A percentile compares a stretch with the other conserved stretches of the same genome.
Conservation (phyloP, 208 protist species). For the Trypanosomatidae sp. region DNA sequence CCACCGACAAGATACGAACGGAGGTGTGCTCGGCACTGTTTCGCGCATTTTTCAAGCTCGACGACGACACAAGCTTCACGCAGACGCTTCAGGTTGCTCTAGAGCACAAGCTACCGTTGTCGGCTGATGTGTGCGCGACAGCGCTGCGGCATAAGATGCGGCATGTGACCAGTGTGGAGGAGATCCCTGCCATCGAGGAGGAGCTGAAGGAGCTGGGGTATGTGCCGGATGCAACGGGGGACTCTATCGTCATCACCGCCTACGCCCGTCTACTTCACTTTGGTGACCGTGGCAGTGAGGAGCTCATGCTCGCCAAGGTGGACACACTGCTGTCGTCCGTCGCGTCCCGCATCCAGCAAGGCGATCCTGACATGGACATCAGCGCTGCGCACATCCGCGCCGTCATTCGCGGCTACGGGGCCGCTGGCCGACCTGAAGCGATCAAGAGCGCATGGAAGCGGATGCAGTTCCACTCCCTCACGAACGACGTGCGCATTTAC, state of each 20-base stretch:
- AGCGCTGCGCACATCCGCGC: constrained; percentile 80
- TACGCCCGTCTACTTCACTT: constrained; percentile 86
- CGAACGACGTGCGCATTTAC: constrained; percentile 81
- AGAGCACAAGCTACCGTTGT: constrained; percentile 40
- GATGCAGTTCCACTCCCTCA: constrained; percentile 65
- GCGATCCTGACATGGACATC: constrained; percentile 85
- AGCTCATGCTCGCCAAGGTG: constrained; percentile 89
- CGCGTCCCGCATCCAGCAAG: constrained; percentile 80
- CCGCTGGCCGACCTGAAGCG: constrained; percentile 66
- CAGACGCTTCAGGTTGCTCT: constrained; percentile 52
- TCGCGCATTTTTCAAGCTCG: constrained; percentile 52
- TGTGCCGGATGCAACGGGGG: constrained; percentile 73
- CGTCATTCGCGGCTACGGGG: constrained; percentile 86
- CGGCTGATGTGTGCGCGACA: constrained; percentile 48
- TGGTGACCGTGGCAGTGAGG: constrained; percentile 79
- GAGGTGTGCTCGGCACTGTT: constrained; percentile 63
- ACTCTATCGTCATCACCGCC: constrained; percentile 85
- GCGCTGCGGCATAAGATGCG: constrained; percentile 78
- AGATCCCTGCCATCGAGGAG: constrained; percentile 71
- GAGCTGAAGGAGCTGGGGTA: constrained; percentile 67
- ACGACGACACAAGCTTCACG: constrained; percentile 65
- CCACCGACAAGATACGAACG: constrained; percentile 15
- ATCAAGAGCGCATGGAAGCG: constrained; percentile 79
- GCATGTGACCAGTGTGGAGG: constrained; percentile 59
- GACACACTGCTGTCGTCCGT: constrained; percentile 87